Percentiles rank a stretch among this genome's conserved stretches.
Conservation (phyloP, 805 yeast genomes). For the Zygotorulaspora sp. region DNA sequence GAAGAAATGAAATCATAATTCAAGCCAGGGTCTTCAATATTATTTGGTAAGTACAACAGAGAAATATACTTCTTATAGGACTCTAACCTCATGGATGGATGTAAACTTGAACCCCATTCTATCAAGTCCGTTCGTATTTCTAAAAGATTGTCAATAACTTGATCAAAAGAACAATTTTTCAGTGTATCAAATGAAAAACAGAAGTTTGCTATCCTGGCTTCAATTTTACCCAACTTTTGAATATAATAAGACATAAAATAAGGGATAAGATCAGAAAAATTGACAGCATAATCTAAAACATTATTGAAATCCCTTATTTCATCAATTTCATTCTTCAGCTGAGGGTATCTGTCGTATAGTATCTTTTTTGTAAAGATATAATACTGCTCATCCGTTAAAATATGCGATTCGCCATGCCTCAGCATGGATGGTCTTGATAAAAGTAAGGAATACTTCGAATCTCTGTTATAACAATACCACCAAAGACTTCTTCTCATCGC, state of each 20-base stretch:
- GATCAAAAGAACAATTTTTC: conserved; percentile 21
- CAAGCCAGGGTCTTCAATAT: conserved; percentile 17
- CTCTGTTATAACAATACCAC: conserved; percentile 40
- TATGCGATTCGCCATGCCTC: conserved; percentile 21
- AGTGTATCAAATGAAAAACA: conserved; percentile 23
- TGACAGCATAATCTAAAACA: conserved; percentile 17
- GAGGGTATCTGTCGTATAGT: conserved; percentile 8
- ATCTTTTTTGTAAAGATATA: conserved; percentile 17
- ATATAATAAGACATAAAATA: conserved; percentile 24
- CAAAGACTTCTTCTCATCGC: conserved; percentile 42
- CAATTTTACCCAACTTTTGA: conserved; percentile 17
- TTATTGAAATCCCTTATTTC: conserved; percentile 14
- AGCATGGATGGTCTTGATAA: conserved; percentile 24
- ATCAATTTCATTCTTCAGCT: conserved; percentile 11
- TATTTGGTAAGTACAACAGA: conserved; percentile 18
- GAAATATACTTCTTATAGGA: conserved; percentile 23
- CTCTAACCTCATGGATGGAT: conserved; percentile 21
- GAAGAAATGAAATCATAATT: conserved; percentile 22
- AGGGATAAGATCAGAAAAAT: conserved; percentile 21
- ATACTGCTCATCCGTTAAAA: conserved; percentile 23
- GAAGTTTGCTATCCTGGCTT: conserved; percentile 14
- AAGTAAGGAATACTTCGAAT: conserved; percentile 22
- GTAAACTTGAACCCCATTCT: conserved; percentile 26
- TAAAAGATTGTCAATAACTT: conserved; percentile 19
- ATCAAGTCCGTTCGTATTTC: conserved; percentile 17